Conservation (phyloP, 2,329 filamentous ascomycete genomes). For the Mollisiaceae sp. region DNA sequence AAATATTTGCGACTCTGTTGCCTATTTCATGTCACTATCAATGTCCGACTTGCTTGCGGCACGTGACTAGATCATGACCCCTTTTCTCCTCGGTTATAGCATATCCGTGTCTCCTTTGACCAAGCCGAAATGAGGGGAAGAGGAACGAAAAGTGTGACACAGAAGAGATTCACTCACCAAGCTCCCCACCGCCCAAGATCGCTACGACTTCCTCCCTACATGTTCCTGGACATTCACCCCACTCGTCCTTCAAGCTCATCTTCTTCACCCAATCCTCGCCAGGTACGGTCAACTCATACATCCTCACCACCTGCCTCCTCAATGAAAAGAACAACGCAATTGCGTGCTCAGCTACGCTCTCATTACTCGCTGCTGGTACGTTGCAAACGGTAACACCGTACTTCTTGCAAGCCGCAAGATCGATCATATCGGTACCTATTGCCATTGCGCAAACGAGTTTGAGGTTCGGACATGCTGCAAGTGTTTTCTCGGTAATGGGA, state of each 20-base stretch:
- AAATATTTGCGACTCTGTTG: conserved; percentile 32
- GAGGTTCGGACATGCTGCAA: conserved; percentile 42
- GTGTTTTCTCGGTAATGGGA: conserved; percentile 40
- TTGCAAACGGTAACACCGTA: conserved; percentile 46
- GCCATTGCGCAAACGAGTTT: conserved; percentile 45
- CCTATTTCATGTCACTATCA: conserved; percentile 17
- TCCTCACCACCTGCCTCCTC: conserved; percentile 45
- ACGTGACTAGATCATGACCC: conserved; percentile 12
- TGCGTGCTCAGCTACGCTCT: conserved; percentile 44
- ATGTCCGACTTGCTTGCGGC: not conserved
- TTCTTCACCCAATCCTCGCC: conserved; percentile 36
- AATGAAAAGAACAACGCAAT: conserved; percentile 42
- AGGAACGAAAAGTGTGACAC: not conserved
- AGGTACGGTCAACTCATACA: conserved; percentile 38
- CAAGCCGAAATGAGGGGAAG: not conserved
- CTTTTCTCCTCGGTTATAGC: conserved; percentile 2
- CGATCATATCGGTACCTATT: conserved; percentile 46
- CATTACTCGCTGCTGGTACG: conserved; percentile 45
- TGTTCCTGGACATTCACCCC: conserved; percentile 33
- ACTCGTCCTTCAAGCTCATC: conserved; percentile 34
- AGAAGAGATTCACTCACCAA: conserved; percentile 30
- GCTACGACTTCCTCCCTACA: conserved; percentile 37
- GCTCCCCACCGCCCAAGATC: conserved; percentile 38
- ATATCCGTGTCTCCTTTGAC: not conserved
- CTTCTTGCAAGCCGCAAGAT: conserved; percentile 43